Conservation (phyloP, 2,329 filamentous ascomycete genomes). For the Plectosphaerella cucumerina region DNA sequence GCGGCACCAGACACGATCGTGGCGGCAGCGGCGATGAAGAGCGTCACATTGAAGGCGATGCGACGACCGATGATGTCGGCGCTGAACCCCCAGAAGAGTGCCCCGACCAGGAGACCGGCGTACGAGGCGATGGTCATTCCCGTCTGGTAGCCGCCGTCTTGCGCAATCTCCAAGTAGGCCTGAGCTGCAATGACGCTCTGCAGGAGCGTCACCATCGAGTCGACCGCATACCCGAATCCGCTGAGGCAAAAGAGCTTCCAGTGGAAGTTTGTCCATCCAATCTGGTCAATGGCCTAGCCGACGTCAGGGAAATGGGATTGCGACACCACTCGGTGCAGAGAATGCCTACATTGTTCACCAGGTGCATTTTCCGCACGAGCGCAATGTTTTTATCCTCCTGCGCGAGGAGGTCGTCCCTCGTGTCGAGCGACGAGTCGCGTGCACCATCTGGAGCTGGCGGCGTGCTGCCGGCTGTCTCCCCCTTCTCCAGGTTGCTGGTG, state of each 20-base stretch:
- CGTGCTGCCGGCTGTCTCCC: no score
- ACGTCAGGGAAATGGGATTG: not conserved
- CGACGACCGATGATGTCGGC: constrained; percentile 62
- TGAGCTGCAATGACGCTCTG: constrained; percentile 54
- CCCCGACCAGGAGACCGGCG: constrained; percentile 40
- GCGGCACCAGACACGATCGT: constrained; percentile 59
- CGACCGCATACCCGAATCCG: constrained; percentile 57
- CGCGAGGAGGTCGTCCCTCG: constrained; percentile 47
- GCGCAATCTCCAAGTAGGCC: constrained; percentile 42
- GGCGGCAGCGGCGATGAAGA: constrained; percentile 56
- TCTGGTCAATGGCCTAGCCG: constrained; percentile 38
- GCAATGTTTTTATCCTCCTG: constrained; percentile 57
- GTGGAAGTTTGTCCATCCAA: constrained; percentile 46
- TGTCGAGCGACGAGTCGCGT: not conserved
- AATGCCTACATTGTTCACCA: constrained; percentile 59
- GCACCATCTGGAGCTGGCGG: not conserved
- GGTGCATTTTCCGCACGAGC: constrained; percentile 62
- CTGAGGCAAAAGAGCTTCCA: constrained; percentile 57
- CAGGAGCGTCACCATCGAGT: constrained; percentile 51
- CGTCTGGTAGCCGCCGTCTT: constrained; percentile 33
- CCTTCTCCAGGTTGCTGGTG: no score
- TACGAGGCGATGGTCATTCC: constrained; percentile 56
- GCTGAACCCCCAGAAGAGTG: constrained; percentile 60
- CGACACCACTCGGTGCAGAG: not conserved
- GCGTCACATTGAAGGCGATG: constrained; percentile 60